Percentiles rank a stretch among this genome's conserved stretches.
Evolutionary conservation across 1,284 basidiomycete species (phyloP).

Genomic region (Leccinum colubrinum): DNA sequence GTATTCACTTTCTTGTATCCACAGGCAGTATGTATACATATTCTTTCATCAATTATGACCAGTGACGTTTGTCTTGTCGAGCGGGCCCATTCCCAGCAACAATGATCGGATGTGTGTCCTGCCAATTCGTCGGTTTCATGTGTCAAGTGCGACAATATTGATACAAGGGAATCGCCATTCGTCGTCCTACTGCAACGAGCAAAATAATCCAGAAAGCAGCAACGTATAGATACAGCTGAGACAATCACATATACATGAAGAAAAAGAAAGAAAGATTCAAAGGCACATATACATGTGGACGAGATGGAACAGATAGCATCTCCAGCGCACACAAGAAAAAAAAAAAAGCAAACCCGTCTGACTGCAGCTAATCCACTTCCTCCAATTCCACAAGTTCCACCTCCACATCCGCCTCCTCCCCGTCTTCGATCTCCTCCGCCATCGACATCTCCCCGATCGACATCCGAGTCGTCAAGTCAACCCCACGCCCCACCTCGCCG

Average conservation of each 20-base stretch:
- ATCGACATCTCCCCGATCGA: background rate
- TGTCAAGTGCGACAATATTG: background rate
- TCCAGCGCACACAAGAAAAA: slow-evolving; percentile 5
- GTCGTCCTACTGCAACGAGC: background rate
- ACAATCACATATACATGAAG: slow-evolving; percentile 13
- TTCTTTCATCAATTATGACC: background rate
- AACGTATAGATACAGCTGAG: slow-evolving; percentile 13
- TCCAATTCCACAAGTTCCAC: background rate
- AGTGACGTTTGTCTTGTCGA: background rate
- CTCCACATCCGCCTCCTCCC: slow-evolving; percentile 13
- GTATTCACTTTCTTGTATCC: slow-evolving; percentile 19
- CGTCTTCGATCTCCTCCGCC: slow-evolving; percentile 5
- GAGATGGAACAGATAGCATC: slow-evolving; percentile 17
- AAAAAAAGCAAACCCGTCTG: background rate
- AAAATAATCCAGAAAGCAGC: slow-evolving; percentile 14
- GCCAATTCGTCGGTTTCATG: too few relatives aligned
- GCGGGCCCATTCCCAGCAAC: too few relatives aligned
- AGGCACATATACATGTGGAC: background rate
- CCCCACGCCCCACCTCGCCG: background rate
- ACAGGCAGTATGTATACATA: background rate
- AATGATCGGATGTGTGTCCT: background rate
- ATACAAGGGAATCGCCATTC: background rate
- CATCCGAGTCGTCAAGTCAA: background rate
- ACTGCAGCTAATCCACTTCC: slow-evolving; percentile 12
- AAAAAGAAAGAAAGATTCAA: background rate